These are phyloP conservation scores for Ophiostoma populinum DNA, from an alignment of 2,329 filamentous ascomycete genomes.

Conservation along the genomic window DNA sequence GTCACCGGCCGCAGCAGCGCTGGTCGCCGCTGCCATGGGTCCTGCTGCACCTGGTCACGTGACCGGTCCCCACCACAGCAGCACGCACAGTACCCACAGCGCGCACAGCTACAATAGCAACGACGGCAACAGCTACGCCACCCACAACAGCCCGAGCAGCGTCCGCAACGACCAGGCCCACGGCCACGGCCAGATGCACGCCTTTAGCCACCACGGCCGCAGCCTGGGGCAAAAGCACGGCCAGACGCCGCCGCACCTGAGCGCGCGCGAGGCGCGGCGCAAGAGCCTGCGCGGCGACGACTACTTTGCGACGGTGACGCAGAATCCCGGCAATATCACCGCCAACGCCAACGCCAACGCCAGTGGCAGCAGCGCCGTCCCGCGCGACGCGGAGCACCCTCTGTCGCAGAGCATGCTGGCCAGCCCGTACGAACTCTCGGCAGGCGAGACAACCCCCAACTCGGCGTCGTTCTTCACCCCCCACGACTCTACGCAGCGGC, in stretches of 20 bases:
- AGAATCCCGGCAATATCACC: too few species aligned
- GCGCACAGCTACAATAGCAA: conserved; percentile 2
- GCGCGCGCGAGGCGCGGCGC: conserved; percentile 32
- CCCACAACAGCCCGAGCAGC: background rate
- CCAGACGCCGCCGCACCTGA: conserved; percentile 25
- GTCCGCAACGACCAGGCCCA: conserved; percentile 3
- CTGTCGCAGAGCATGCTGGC: conserved; percentile 57
- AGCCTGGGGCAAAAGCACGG: conserved; percentile 18
- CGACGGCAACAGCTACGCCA: background rate
- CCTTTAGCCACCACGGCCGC: conserved; percentile 3
- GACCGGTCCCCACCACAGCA: background rate
- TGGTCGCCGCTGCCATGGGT: background rate
- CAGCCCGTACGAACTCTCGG: conserved; percentile 41
- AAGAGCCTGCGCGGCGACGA: conserved; percentile 35
- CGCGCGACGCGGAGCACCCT: conserved; percentile 42
- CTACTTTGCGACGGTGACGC: conserved; percentile 30
- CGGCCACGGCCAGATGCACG: conserved; percentile 5
- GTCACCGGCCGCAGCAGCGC: background rate
- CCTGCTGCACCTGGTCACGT: too few species aligned
- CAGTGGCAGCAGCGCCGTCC: conserved; percentile 12
- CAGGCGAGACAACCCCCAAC: conserved; percentile 15
- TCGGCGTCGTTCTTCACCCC: too few species aligned
- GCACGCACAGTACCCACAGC: background rate
- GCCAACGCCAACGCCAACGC: too few species aligned
- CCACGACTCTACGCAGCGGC: conserved; percentile 8